Base-by-base conservation (phyloP, 139 green algal species). In the Tetraselmis chui region DNA sequence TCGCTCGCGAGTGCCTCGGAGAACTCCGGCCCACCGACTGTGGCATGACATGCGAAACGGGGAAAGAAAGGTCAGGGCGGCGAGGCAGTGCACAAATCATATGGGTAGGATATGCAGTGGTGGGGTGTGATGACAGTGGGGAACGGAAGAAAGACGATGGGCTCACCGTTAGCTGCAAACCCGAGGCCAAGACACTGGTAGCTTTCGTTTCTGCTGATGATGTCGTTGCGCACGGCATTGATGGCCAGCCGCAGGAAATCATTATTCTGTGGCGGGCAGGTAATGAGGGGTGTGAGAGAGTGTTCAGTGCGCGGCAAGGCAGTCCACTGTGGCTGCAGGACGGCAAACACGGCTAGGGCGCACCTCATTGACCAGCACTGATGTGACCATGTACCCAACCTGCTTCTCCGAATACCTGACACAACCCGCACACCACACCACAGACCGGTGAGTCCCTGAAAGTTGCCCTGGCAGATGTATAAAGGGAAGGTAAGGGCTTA, bases 211-310 rank as follows among this genome's bases (percentile, higher is more conserved):
- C 92, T 84, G 80, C 90, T 94, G 58, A 94, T 93, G 30, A 99
- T 88, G 86, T 99, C 97, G 79, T 95, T 95, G 25, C 94, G 90
- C 30, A 99, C 93, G 28, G 88, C 93, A 86, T 99, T 99, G 88
- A 99, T 99, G 59, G 97, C 90, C 26, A 99, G 91, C 1, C 96
- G 90, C 29, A 99, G 83, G 80, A 99, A 98, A 84, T 99, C 95
- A 84, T 98, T 92, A 79, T 94, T 94, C 94, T 98, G 90, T 0
- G 77, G 29, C 22, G 2, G 23, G 23, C 45, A 67, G 45, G 28
- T 2, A 81, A 29, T 29, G 79, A 59, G 58, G 32, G 75, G 1
- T 1, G 25, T 81, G 28, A 31, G 81, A 81, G 5, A 81, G 31
- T 79, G 31, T 59, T 81, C 23, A 23, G 23, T 31, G 23, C 76